These are phyloP conservation scores for Venturiaceae sp. DNA, from an alignment of 2,329 filamentous ascomycete genomes.

Conservation along the genomic window DNA sequence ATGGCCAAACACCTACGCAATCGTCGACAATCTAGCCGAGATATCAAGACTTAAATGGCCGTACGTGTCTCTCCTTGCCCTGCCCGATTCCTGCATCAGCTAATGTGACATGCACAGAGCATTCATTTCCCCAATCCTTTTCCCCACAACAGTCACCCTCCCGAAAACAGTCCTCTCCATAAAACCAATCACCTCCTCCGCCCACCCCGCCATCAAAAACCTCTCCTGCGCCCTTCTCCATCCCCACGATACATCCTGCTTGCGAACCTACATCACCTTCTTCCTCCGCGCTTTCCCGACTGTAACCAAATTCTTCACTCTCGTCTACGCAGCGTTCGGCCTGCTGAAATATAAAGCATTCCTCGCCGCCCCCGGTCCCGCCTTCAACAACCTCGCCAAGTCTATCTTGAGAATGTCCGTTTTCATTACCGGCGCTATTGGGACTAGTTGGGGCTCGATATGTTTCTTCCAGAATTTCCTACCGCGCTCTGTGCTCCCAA, in stretches of 20 bases:
- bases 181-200: conserved; percentile 68
- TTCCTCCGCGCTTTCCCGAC: conserved; percentile 76
- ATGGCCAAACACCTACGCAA: conserved; percentile 69
- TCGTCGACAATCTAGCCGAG: conserved; percentile 71
- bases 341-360: conserved; percentile 59
- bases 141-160: conserved; percentile 58
- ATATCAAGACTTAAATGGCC: conserved; percentile 82
- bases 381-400: conserved; percentile 56
- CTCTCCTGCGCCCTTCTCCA: conserved; percentile 87
- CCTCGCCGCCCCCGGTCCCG: conserved; percentile 57
- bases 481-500: conserved; percentile 64
- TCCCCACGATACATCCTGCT: conserved; percentile 77
- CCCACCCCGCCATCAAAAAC: conserved; percentile 76
- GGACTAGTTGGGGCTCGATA: conserved; percentile 77
- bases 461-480: conserved; percentile 80
- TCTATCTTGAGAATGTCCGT: conserved; percentile 64
- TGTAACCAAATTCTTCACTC: conserved; percentile 66
- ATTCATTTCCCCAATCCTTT: conserved; percentile 78
- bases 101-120: conserved; percentile 37
- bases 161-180: conserved; percentile 57
- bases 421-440: conserved; percentile 74
- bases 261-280: conserved; percentile 78
- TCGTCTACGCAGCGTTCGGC: conserved; percentile 63
- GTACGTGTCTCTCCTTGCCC: conserved; percentile 35
- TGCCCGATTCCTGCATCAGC: conserved; percentile 6